Conservation (phyloP, 2,329 filamentous ascomycete species). For the Arthrobotrys iridis region DNA sequence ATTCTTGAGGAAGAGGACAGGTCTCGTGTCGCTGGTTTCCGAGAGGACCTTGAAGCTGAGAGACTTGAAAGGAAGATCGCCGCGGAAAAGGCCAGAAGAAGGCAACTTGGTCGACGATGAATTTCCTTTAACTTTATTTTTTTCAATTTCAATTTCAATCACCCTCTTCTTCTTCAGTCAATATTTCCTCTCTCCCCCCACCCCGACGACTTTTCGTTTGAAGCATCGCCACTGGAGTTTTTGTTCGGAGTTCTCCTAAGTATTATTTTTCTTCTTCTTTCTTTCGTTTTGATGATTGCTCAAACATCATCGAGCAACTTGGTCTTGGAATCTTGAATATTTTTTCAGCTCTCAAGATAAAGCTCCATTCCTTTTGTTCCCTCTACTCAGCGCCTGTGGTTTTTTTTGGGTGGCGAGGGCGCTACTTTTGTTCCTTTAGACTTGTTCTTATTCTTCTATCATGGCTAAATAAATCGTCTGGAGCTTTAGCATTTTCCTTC, state of each 20-base stretch:
- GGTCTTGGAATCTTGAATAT: slow-evolving; percentile 39
- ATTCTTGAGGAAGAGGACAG: slow-evolving; percentile 58
- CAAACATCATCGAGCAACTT: slow-evolving; percentile 2
- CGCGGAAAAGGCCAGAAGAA: slow-evolving; percentile 55
- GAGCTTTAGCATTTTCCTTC: background rate
- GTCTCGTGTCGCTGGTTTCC: slow-evolving; percentile 51
- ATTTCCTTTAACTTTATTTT: background rate
- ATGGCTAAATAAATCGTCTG: slow-evolving; percentile 25
- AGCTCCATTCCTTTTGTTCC: slow-evolving; percentile 32
- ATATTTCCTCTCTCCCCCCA: background rate
- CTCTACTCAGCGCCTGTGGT: slow-evolving; percentile 28
- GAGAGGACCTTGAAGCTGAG: slow-evolving; percentile 57
- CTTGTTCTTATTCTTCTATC: slow-evolving; percentile 20
- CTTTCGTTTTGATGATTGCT: background rate
- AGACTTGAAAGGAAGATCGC: slow-evolving; percentile 56
- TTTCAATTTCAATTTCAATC: background rate
- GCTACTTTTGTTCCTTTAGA: slow-evolving; percentile 24
- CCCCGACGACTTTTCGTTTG: background rate
- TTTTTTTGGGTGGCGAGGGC: slow-evolving; percentile 6
- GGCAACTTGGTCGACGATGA: slow-evolving; percentile 51
- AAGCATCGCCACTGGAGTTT: slow-evolving; percentile 32
- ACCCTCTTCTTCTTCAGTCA: background rate
- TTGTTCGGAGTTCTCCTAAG: slow-evolving; percentile 34
- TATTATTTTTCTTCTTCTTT: background rate
- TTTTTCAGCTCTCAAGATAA: slow-evolving; percentile 14